Evolutionary conservation across 345 rosid genomes (phyloP).

Genomic region (Acer yangbiense): DNA sequence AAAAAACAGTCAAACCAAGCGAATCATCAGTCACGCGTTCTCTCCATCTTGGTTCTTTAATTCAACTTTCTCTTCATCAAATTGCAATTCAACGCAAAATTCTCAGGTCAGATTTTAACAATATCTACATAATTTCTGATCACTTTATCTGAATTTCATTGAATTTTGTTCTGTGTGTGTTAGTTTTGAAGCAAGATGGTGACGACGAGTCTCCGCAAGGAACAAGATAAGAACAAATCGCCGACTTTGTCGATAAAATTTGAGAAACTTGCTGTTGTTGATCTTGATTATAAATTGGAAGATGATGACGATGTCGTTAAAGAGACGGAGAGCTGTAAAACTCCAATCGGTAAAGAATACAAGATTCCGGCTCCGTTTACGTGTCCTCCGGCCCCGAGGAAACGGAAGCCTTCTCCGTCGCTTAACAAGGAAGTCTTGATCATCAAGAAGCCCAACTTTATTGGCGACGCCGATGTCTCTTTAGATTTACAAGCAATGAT

Average conservation of each 20-base stretch:
- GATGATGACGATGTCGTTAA: background rate
- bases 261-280: background rate
- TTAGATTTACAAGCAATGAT: background rate
- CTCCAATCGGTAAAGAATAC: constrained; percentile 8
- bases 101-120: no score
- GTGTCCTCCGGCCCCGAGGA: constrained; percentile 45
- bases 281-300: background rate
- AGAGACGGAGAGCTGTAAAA: constrained; percentile 17
- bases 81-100: no score
- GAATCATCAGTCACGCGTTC: no score
- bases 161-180: background rate
- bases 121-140: no score
- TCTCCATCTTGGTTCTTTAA: no score
- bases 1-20: background rate
- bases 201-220: background rate
- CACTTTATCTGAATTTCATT: no score
- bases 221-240: background rate
- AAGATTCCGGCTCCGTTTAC: constrained; percentile 21
- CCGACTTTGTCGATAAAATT: background rate
- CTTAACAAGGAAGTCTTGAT: background rate
- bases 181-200: constrained; percentile 6
- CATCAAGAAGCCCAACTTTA: background rate
- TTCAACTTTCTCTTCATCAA: no score
- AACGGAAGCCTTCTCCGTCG: background rate
- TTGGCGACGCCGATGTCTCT: background rate